These are phyloP conservation scores for Blastocrithidia nonstop DNA, from an alignment of 208 protist genomes.

Conservation along the genomic window DNA sequence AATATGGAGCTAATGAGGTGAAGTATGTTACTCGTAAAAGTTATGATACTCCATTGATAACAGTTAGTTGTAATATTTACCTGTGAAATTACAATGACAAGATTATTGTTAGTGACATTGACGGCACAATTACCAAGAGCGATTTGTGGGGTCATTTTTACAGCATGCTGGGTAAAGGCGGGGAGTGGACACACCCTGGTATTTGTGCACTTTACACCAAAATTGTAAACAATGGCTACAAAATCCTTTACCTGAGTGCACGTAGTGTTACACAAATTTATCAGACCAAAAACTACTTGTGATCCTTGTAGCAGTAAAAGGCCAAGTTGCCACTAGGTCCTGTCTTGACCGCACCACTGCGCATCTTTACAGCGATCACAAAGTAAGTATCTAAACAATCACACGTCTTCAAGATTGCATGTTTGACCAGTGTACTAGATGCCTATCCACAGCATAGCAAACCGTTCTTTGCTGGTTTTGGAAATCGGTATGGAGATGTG, in stretches of 20 bases:
- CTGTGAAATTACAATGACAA: constrained; percentile 85
- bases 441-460: constrained; percentile 48
- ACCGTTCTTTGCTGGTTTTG: constrained; percentile 86
- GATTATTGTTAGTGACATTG: constrained; percentile 96
- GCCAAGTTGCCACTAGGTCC: constrained; percentile 63
- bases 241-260: constrained; percentile 86
- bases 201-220: constrained; percentile 87
- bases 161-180: constrained; percentile 67
- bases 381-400: constrained; percentile 80
- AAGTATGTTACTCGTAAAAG: constrained; percentile 79
- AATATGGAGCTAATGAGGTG: constrained; percentile 82
- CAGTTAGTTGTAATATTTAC: constrained; percentile 84
- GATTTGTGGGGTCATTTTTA: constrained; percentile 93
- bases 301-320: constrained; percentile 65
- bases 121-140: constrained; percentile 97
- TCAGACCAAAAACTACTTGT: constrained; percentile 72
- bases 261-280: constrained; percentile 79
- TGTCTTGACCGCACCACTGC: constrained; percentile 77
- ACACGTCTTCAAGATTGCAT: constrained; percentile 86
- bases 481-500: constrained; percentile 83
- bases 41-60: constrained; percentile 24
- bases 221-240: constrained; percentile 91
- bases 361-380: constrained; percentile 77
- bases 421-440: constrained; percentile 40
- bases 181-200: constrained; percentile 93